phyloP scores from a whole-genome alignment of 2,329 filamentous ascomycete genomes.

The Penicillium sp. region DNA sequence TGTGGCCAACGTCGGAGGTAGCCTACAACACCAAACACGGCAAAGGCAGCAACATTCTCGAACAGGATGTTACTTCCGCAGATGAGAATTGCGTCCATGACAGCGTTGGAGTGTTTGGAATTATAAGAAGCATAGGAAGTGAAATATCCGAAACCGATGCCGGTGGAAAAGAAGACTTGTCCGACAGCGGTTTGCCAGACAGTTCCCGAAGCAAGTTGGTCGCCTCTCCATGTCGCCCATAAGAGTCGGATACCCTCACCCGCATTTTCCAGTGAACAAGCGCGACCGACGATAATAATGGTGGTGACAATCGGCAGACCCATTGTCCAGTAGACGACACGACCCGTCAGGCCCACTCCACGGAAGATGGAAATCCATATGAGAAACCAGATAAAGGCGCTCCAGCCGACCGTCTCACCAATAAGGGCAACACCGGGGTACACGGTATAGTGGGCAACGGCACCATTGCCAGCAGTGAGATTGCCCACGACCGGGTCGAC shows the following conservation, averaged over 20 bases:
- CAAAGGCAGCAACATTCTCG: conserved; percentile 54
- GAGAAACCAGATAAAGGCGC: conserved; percentile 59
- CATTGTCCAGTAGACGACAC: conserved; percentile 64
- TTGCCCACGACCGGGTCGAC: conserved; percentile 44
- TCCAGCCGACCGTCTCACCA: conserved; percentile 60
- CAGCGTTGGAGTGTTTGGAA: conserved; percentile 56
- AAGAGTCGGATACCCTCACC: conserved; percentile 52
- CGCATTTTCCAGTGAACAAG: conserved; percentile 56
- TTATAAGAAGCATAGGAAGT: conserved; percentile 61
- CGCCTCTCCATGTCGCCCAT: conserved; percentile 52
- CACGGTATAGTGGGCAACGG: conserved; percentile 46
- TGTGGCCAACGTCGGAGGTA: conserved; percentile 46
- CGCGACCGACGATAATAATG: conserved; percentile 57
- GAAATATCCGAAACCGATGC: conserved; percentile 60
- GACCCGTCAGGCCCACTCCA: conserved; percentile 58
- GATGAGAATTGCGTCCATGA: conserved; percentile 59
- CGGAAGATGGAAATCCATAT: conserved; percentile 62
- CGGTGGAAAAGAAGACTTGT: conserved; percentile 61
- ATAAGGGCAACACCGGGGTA: conserved; percentile 52
- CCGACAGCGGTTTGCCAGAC: conserved; percentile 62
- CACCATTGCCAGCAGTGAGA: conserved; percentile 40
- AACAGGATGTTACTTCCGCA: conserved; percentile 58
- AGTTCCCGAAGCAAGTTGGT: conserved; percentile 51
- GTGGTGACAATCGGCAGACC: conserved; percentile 58
- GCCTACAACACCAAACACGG: conserved; percentile 59